Conservation (phyloP, 345 rosid species). For the Rubroshorea leprosula region DNA sequence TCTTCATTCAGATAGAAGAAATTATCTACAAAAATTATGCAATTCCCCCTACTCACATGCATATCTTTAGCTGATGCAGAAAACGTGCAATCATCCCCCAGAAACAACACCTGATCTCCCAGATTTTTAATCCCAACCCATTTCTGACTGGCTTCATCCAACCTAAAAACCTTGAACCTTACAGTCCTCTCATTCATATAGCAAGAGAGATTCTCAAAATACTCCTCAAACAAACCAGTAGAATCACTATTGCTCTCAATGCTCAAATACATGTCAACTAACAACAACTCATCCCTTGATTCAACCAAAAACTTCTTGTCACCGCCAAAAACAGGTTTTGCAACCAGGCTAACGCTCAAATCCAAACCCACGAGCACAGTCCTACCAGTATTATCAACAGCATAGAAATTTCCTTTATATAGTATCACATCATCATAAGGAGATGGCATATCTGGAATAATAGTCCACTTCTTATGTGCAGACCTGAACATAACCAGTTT, state of each 20-base stretch:
- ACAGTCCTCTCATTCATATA: conserved; percentile 69
- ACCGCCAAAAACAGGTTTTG: conserved; percentile 61
- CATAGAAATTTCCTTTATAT: conserved; percentile 49
- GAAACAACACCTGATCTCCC: conserved; percentile 58
- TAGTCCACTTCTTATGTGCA: conserved; percentile 56
- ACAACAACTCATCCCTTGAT: conserved; percentile 58
- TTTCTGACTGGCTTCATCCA: conserved; percentile 34
- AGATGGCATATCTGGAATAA: conserved; percentile 66
- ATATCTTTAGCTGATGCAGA: conserved; percentile 42
- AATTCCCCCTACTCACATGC: conserved; percentile 44
- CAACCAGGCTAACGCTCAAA: conserved; percentile 29
- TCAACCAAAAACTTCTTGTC: conserved; percentile 88
- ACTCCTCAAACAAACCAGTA: conserved; percentile 22
- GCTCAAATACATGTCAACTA: conserved; percentile 79
- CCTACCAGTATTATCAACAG: conserved; percentile 72
- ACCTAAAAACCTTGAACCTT: conserved; percentile 55
- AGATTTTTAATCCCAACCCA: conserved; percentile 58
- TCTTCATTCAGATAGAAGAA: conserved; percentile 37
- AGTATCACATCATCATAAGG: conserved; percentile 83
- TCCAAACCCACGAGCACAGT: conserved; percentile 49
- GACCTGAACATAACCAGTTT: conserved; percentile 68
- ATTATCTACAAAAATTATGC: conserved; percentile 55
- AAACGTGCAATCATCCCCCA: no score
- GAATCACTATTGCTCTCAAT: conserved; percentile 42
- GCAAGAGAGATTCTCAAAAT: conserved; percentile 28